A percentile compares a stretch with the other conserved stretches of the same genome.
Conservation (phyloP, 2,329 filamentous ascomycete species). For the Paradendryphiella salina region DNA sequence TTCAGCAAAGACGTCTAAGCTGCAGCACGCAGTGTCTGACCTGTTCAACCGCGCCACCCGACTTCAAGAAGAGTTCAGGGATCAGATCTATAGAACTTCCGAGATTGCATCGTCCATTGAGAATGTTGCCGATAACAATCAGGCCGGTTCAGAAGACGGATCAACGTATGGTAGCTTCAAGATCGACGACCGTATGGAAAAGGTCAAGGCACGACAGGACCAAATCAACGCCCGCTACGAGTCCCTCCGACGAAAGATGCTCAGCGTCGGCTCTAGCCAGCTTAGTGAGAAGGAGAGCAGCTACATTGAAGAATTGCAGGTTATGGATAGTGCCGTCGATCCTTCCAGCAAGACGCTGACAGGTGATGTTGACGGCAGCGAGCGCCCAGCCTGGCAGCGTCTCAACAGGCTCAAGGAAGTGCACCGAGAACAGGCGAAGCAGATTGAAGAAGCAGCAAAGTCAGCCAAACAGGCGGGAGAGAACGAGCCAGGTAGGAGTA, state of each 20-base stretch:
- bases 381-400: conserved; percentile 54
- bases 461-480: conserved; percentile 19
- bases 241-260: conserved; percentile 56
- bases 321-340: conserved; percentile 48
- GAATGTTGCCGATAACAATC: conserved; percentile 63
- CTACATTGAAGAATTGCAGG: conserved; percentile 61
- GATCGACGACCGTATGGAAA: conserved; percentile 62
- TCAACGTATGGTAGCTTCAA: conserved; percentile 57
- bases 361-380: conserved; percentile 38
- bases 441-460: conserved; percentile 28
- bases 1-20: conserved; percentile 67
- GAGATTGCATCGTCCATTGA: conserved; percentile 70
- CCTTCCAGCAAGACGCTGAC: conserved; percentile 32
- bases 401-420: conserved; percentile 61
- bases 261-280: conserved; percentile 55
- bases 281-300: conserved; percentile 65
- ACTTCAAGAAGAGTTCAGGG: conserved; percentile 67
- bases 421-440: conserved; percentile 54
- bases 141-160: conserved; percentile 48
- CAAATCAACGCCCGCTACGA: conserved; percentile 64
- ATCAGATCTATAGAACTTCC: conserved; percentile 68
- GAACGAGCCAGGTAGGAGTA: conserved; percentile 14
- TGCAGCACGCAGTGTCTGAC: conserved; percentile 71
- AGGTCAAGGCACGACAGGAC: conserved; percentile 60
- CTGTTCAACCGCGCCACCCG: conserved; percentile 72